Percentiles rank a stretch among this genome's conserved stretches.
phyloP scores from a whole-genome alignment of 169 alveolate genomes.

The Plasmodium fragile region DNA sequence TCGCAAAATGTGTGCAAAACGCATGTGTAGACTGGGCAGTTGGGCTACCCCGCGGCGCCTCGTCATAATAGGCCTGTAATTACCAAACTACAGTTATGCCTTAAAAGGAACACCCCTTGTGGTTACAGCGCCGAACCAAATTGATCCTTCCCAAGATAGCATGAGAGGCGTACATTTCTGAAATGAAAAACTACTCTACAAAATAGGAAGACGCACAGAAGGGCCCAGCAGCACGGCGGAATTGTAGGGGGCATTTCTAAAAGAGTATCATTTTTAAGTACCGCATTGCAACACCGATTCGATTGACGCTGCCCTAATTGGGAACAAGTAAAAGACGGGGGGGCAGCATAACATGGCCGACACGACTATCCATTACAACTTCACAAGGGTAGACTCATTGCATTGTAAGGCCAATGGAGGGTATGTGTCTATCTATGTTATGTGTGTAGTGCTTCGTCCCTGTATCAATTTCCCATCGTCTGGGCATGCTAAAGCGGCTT shows the following conservation, averaged over 20 bases:
- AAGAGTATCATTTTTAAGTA: background rate
- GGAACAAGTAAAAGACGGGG: background rate
- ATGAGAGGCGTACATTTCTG: background rate
- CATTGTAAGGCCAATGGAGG: background rate
- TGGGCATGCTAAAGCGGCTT: background rate
- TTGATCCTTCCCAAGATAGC: background rate
- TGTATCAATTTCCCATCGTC: background rate
- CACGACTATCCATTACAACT: background rate
- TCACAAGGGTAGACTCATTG: background rate
- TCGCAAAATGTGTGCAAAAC: background rate
- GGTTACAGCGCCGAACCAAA: background rate
- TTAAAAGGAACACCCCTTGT: background rate
- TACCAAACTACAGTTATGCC: background rate
- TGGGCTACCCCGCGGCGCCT: background rate
- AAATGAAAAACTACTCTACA: background rate
- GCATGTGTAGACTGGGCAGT: background rate
- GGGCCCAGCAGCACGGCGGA: background rate
- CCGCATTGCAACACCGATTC: background rate
- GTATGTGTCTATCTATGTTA: background rate
- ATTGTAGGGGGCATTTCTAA: background rate
- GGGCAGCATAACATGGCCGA: background rate
- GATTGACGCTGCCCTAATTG: background rate
- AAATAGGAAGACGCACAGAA: background rate
- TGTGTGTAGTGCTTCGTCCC: background rate
- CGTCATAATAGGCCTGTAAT: background rate